Evolutionary conservation across 2,329 filamentous ascomycete genomes (phyloP).

Genomic region (Cercospora sp.): DNA sequence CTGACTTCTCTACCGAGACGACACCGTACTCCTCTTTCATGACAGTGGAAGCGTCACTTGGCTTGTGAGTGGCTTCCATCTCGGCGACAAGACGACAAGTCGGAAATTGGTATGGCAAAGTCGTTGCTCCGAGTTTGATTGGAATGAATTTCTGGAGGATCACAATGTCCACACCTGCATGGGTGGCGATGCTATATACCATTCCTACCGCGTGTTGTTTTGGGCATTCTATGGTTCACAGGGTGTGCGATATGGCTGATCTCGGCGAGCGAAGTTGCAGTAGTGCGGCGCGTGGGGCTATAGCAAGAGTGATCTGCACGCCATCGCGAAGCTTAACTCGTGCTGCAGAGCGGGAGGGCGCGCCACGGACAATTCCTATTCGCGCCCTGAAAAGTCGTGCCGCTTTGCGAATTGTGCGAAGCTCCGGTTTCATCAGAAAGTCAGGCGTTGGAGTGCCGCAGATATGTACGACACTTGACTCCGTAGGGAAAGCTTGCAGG

Average conservation of each 20-base stretch:
- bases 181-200: not conserved
- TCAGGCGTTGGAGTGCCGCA: not conserved
- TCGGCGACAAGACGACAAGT: not conserved
- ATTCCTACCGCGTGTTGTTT: not conserved
- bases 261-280: constrained; percentile 1
- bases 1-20: not conserved
- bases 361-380: not conserved
- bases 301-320: constrained; percentile 1
- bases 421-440: not conserved
- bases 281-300: not conserved
- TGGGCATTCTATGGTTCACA: not conserved
- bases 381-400: not conserved
- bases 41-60: not conserved
- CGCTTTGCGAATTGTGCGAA: constrained; percentile 1
- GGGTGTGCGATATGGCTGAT: not conserved
- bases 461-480: not conserved
- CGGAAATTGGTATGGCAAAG: not conserved
- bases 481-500: not conserved
- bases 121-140: not conserved
- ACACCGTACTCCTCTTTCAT: not conserved
- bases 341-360: not conserved
- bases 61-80: not conserved
- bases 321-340: not conserved
- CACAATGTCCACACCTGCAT: not conserved
- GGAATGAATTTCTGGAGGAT: not conserved